Base-by-base conservation (phyloP, 2,329 filamentous ascomycete genomes). In the Colletotrichum tanaceti region DNA sequence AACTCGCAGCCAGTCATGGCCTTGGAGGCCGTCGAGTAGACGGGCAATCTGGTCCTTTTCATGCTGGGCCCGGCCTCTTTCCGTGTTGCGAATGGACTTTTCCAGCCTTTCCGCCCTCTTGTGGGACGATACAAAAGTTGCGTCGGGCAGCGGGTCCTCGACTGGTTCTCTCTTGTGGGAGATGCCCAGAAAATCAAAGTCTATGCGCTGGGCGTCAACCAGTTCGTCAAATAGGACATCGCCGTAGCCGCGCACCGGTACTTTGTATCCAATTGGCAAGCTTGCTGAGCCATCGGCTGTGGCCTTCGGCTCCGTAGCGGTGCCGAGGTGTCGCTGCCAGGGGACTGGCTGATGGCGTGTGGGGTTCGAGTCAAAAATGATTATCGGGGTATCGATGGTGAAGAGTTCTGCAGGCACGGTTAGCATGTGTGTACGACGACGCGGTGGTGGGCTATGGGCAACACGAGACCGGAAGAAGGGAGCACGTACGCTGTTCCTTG, bases 1-100 rank as follows among this genome's bases (percentile, higher is more conserved):
- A 4, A 94, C 88, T 70, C 92, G 90, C 65, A 98, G 84, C 96
- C 96, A 99, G 79, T 98, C 96, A 66, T 92, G 93, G 2, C 95
- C 93, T 77, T 93, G 91, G 1, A 99, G 85, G 20, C 93, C 93
- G 62, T 96, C 93, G 7, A 98, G 85, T 18, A 91, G 79, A 41
- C 88, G 84, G 62, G 88, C 85, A 47, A 91, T 86, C 73, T 90
- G 88, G 69, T 90, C 88, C 72, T 86, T 88, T 73, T 91, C 89
- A 81, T 91, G 89, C 72, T 90, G 88, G 18, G 89, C 89, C 11
- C 88, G 85, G 14, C 87, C 87, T 74, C 86, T 89, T 74, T 91
- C 89, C 0, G 86, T 83, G 71, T 91, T 91, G 39, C 89, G 83
- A 55, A 90, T 89, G 1, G 86, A 87, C 63, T 85, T 86, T 75